Evolutionary conservation across 805 yeast genomes (phyloP).

Genomic region (Cyberlindnera veronae): DNA sequence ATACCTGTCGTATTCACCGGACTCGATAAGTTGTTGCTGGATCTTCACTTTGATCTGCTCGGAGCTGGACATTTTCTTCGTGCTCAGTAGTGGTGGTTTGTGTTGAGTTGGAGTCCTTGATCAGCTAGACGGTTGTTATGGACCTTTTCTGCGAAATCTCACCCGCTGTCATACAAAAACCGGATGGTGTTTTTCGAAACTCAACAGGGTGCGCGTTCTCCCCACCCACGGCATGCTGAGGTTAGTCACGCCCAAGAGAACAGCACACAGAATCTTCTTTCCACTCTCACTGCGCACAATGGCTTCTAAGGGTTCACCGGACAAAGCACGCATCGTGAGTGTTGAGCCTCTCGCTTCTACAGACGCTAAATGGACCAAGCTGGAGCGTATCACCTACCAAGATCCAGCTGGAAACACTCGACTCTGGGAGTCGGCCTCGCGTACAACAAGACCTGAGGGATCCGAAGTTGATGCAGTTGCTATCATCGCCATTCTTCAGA

Average conservation of each 20-base stretch:
- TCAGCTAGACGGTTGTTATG: too few relatives aligned
- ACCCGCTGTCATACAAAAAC: not conserved
- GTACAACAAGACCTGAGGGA: conserved; percentile 31
- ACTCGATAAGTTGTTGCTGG: conserved; percentile 63
- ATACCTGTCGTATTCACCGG: conserved; percentile 69
- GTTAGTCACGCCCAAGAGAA: not conserved
- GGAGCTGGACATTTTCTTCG: conserved; percentile 12
- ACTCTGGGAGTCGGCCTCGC: conserved; percentile 86
- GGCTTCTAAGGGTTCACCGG: conserved; percentile 33
- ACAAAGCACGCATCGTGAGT: conserved; percentile 31
- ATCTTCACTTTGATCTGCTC: conserved; percentile 50
- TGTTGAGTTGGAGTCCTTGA: too few relatives aligned
- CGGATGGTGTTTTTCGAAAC: not conserved
- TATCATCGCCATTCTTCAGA: conserved; percentile 66
- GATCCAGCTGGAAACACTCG: conserved; percentile 70
- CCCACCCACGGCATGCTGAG: not conserved
- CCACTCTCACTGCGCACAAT: conserved; percentile 5
- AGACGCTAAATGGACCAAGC: conserved; percentile 64
- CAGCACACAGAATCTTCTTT: not conserved
- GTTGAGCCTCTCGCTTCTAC: conserved; percentile 32
- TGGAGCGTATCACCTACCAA: conserved; percentile 62
- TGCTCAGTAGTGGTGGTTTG: not conserved
- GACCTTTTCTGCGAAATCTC: not conserved
- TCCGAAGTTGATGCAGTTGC: conserved; percentile 85
- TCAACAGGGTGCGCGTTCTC: not conserved